Conservation (phyloP, 2,329 filamentous ascomycete genomes). For the Colletotrichum lupini region DNA sequence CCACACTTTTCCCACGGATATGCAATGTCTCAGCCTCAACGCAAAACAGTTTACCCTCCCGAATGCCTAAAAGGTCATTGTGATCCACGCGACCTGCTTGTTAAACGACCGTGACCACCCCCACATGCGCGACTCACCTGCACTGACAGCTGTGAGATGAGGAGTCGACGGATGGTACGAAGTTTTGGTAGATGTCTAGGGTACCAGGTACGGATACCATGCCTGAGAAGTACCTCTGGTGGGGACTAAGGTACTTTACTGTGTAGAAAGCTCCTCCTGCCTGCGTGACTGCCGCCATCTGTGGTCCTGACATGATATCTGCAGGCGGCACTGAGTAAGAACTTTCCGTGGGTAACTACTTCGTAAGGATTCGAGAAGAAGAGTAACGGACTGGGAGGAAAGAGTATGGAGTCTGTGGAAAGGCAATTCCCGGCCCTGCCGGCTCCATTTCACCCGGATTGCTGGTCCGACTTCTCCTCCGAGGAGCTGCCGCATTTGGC, state of each 20-base stretch:
- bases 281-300: not conserved
- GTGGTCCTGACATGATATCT: not conserved
- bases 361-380: too few species aligned
- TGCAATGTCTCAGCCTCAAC: constrained; percentile 24
- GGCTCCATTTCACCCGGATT: constrained; percentile 23
- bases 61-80: constrained; percentile 11
- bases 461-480: constrained; percentile 15
- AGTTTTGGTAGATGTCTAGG: too few species aligned
- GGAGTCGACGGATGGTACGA: not conserved
- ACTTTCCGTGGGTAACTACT: not conserved
- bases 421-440: constrained; percentile 5
- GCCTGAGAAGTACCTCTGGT: too few species aligned
- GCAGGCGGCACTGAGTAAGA: not conserved
- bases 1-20: not conserved
- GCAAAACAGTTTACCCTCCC: constrained; percentile 12
- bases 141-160: constrained; percentile 26
- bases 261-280: not conserved
- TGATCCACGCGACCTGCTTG: constrained; percentile 18
- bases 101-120: not conserved
- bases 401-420: not conserved
- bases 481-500: constrained; percentile 16
- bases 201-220: too few species aligned
- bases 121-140: constrained; percentile 24
- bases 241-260: too few species aligned
- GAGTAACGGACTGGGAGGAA: not conserved